Conservation (phyloP, 768 basidiomycete genomes). For the Lentinula detonsa region DNA sequence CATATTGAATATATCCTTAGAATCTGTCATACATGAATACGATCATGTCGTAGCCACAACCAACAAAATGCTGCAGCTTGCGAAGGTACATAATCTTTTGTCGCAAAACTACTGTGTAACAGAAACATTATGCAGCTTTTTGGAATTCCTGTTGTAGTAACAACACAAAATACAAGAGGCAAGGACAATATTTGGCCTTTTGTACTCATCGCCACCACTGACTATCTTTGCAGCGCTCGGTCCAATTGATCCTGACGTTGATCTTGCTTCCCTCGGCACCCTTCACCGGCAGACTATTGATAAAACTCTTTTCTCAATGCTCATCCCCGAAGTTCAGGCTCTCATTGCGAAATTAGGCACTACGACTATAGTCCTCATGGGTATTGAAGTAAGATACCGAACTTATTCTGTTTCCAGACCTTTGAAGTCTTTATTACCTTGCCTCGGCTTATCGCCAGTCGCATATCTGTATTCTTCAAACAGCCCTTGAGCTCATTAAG, state of each 20-base stretch:
- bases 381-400: slow-evolving; percentile 67
- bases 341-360: slow-evolving; percentile 38
- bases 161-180: slow-evolving; percentile 84
- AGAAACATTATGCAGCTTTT: slow-evolving; percentile 24
- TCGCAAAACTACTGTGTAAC: not conserved
- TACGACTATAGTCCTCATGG: slow-evolving; percentile 68
- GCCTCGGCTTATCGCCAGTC: slow-evolving; percentile 39
- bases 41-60: slow-evolving; percentile 63
- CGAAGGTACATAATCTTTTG: slow-evolving; percentile 41
- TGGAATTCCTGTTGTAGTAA: slow-evolving; percentile 67
- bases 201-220: not conserved
- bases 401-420: not conserved
- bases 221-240: slow-evolving; percentile 51
- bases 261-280: slow-evolving; percentile 43
- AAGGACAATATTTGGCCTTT: not conserved
- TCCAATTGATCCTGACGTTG: slow-evolving; percentile 57
- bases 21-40: slow-evolving; percentile 58
- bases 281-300: slow-evolving; percentile 58
- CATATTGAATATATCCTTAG: slow-evolving; percentile 16
- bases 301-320: slow-evolving; percentile 86
- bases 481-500: slow-evolving; percentile 61
- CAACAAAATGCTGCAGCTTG: slow-evolving; percentile 72
- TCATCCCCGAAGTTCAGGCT: slow-evolving; percentile 56
- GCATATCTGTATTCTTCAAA: slow-evolving; percentile 87
- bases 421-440: not conserved